Percentiles rank a stretch among this genome's conserved stretches.
Evolutionary conservation across 306 rosid species (phyloP).

Genomic region (Acmispon strigosus): DNA sequence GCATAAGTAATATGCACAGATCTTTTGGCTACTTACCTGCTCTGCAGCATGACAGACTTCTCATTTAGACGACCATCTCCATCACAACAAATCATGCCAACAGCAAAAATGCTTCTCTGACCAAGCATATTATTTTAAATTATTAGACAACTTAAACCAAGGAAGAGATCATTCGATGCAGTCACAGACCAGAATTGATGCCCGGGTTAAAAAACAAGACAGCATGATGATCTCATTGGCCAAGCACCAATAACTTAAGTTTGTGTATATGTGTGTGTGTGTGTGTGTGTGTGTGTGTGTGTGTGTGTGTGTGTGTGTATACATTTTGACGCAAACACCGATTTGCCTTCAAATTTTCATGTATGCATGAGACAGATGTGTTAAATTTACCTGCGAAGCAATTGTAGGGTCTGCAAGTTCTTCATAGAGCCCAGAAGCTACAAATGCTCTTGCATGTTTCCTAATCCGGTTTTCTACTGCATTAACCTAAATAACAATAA

Average conservation of each 20-base stretch:
- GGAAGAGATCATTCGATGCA: background rate
- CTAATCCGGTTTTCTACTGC: conserved; percentile 70
- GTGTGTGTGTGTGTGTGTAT: background rate
- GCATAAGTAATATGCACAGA: background rate
- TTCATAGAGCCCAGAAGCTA: conserved; percentile 61
- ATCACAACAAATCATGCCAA: conserved; percentile 87
- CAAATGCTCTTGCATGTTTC: conserved; percentile 53
- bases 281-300: too few relatives aligned
- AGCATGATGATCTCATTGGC: background rate
- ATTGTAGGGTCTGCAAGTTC: conserved; percentile 84
- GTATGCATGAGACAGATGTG: background rate
- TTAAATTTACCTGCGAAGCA: conserved; percentile 72
- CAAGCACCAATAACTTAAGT: background rate
- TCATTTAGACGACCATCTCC: conserved; percentile 90
- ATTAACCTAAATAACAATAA: conserved; percentile 52
- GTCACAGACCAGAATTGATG: conserved; percentile 9
- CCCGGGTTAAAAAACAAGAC: conserved; percentile 8
- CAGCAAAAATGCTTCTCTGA: conserved; percentile 82
- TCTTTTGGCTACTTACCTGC: conserved; percentile 52
- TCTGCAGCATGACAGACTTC: conserved; percentile 78
- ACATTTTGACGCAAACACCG: background rate
- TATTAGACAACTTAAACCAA: conserved; percentile 4
- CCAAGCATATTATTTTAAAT: conserved; percentile 19
- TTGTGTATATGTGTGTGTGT: background rate
- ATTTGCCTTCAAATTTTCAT: background rate